Conservation (phyloP, 306 rosid species). For the Erythrophleum fordii region DNA sequence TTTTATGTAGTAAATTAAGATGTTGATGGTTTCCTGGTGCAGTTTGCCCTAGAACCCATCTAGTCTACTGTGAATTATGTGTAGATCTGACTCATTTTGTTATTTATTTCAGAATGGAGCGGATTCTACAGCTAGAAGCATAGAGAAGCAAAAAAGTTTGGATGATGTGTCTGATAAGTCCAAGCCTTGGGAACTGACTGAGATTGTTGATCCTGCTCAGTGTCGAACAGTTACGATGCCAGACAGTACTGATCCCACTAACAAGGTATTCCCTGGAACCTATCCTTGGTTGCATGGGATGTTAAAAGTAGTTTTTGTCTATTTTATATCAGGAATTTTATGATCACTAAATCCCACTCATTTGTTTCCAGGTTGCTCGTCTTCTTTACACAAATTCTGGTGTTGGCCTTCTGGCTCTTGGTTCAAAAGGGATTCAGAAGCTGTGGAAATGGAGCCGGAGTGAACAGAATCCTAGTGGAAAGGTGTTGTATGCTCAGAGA, state of each 20-base stretch:
- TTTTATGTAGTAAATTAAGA: conserved; percentile 1
- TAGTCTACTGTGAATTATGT: conserved; percentile 6
- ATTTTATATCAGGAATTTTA: neutral
- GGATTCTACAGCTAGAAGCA: conserved; percentile 48
- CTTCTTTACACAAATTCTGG: conserved; percentile 66
- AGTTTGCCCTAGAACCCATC: neutral
- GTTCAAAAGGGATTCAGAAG: conserved; percentile 65
- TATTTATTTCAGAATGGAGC: conserved; percentile 50
- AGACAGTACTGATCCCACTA: conserved; percentile 54
- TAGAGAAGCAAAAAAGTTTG: conserved; percentile 59
- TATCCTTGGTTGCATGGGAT: conserved; percentile 9
- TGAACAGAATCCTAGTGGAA: conserved; percentile 58
- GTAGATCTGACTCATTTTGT: conserved; percentile 11
- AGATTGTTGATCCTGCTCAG: conserved; percentile 57
- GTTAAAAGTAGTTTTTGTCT: neutral
- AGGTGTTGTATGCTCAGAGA: conserved; percentile 40
- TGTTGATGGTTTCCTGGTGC: neutral
- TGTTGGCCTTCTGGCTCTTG: conserved; percentile 67
- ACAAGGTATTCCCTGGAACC: conserved; percentile 51
- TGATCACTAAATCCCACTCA: neutral
- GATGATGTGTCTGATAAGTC: conserved; percentile 58
- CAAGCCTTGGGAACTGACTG: conserved; percentile 64
- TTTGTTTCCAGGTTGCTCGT: conserved; percentile 51
- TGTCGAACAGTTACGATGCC: conserved; percentile 63
- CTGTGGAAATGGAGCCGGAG: conserved; percentile 68